Evolutionary conservation across 129 eudicot genomes (phyloP).

Genomic region (Artemisia annua): DNA sequence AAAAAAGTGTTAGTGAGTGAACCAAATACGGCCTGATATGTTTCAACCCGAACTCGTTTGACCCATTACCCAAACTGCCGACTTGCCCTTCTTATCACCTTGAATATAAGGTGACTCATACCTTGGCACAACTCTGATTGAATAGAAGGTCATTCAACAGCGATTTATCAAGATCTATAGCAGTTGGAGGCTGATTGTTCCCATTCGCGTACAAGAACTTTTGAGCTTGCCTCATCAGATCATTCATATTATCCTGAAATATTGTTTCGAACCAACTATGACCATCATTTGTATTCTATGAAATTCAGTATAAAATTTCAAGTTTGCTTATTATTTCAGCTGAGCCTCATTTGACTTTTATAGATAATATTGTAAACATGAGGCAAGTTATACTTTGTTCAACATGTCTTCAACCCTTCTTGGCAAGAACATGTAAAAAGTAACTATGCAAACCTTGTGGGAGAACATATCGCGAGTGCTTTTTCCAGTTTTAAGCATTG

Average conservation of each 20-base stretch:
- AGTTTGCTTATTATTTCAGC: background rate
- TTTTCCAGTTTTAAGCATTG: slow-evolving; percentile 76
- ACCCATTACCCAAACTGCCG: background rate
- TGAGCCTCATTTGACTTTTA: background rate
- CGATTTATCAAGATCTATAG: slow-evolving; percentile 86
- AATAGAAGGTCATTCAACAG: slow-evolving; percentile 77
- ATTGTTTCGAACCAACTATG: slow-evolving; percentile 8
- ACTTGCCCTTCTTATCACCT: background rate
- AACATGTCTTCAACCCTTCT: background rate
- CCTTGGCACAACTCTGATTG: slow-evolving; percentile 89
- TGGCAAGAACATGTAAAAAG: background rate
- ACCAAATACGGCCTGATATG: background rate
- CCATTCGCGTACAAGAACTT: slow-evolving; percentile 78
- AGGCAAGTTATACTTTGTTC: background rate
- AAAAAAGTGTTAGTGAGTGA: background rate
- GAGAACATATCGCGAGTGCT: slow-evolving; percentile 86
- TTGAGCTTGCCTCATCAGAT: slow-evolving; percentile 83
- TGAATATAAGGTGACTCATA: background rate
- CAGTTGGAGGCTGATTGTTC: slow-evolving; percentile 78
- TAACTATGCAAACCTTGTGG: slow-evolving; percentile 58
- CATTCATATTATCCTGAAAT: slow-evolving; percentile 65
- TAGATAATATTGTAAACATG: background rate
- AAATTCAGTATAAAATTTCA: background rate
- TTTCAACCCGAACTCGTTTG: background rate
- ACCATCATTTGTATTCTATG: background rate